Percentiles rank a stretch among this genome's conserved stretches.
Conservation (phyloP, 73 alveolate species). For the Uronychia binucleata region DNA sequence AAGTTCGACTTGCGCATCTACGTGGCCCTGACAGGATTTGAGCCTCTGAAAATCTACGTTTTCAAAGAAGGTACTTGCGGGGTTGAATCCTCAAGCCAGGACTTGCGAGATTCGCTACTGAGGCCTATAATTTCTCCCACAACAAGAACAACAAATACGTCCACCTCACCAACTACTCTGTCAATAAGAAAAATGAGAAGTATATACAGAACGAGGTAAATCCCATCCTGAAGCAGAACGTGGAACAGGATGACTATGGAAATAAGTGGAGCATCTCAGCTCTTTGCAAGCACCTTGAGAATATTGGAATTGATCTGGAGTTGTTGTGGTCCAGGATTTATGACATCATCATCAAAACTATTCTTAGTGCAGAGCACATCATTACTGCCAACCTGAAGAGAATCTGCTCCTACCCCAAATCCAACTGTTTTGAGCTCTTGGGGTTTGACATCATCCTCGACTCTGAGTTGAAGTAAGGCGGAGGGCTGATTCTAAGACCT, state of each 20-base stretch:
- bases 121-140: constrained; percentile 59
- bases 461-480: constrained; percentile 61
- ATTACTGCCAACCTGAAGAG: constrained; percentile 67
- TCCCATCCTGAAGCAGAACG: not conserved
- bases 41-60: constrained; percentile 75
- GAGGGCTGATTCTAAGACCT: constrained; percentile 36
- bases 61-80: constrained; percentile 73
- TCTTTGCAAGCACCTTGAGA: constrained; percentile 71
- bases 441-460: constrained; percentile 84
- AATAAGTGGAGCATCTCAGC: constrained; percentile 76
- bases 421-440: constrained; percentile 79
- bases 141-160: constrained; percentile 71
- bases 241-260: constrained; percentile 76
- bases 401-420: constrained; percentile 54
- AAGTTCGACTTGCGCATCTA: constrained; percentile 83
- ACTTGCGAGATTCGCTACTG: constrained; percentile 75
- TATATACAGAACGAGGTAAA: constrained; percentile 61
- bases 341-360: constrained; percentile 71
- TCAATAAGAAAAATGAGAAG: constrained; percentile 80
- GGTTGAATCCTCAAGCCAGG: constrained; percentile 80
- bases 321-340: constrained; percentile 75
- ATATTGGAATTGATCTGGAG: constrained; percentile 65
- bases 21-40: constrained; percentile 72
- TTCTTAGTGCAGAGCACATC: constrained; percentile 63
- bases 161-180: constrained; percentile 79